A percentile compares a stretch with the other conserved stretches of the same genome.
Evolutionary conservation across 176 grass and related monocot genomes (phyloP).

Genomic region (Puccinellia tenuiflora): DNA sequence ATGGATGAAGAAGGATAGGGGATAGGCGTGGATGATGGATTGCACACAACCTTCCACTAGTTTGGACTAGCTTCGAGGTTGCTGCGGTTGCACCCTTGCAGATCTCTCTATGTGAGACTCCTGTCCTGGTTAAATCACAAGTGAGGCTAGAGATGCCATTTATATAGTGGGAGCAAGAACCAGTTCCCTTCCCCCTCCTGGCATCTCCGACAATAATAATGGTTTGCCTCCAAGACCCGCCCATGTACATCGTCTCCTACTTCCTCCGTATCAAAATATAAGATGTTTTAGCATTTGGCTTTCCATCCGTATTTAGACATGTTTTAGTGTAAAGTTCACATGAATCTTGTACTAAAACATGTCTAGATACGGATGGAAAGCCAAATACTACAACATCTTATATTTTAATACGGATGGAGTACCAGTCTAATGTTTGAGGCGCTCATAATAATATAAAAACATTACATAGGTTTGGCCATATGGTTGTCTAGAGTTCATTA

Average conservation of each 20-base stretch:
- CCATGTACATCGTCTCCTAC: not conserved
- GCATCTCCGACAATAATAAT: conserved; percentile 1
- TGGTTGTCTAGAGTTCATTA: not conserved
- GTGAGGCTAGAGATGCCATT: not conserved
- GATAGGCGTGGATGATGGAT: not conserved
- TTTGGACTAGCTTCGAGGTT: conserved; percentile 99
- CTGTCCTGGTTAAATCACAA: conserved; percentile 24
- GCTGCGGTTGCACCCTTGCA: conserved; percentile 27
- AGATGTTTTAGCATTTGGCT: no score
- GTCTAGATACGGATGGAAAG: no score
- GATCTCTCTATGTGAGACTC: not conserved
- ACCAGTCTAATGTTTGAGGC: no score
- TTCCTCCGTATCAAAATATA: no score
- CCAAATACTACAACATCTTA: no score
- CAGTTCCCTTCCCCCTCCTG: not conserved
- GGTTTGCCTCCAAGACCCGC: not conserved
- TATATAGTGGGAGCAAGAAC: conserved; percentile 38
- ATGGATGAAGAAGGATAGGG: not conserved
- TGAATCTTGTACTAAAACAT: no score
- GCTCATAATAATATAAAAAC: no score
- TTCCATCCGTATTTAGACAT: no score
- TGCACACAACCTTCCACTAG: conserved; percentile 90
- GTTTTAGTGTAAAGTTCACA: no score
- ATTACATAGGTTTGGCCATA: not conserved
- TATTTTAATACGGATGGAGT: no score